A percentile compares a stretch with the other conserved stretches of the same genome.
Conservation (phyloP, 2,329 filamentous ascomycete genomes). For the Trichoderma polysporum region DNA sequence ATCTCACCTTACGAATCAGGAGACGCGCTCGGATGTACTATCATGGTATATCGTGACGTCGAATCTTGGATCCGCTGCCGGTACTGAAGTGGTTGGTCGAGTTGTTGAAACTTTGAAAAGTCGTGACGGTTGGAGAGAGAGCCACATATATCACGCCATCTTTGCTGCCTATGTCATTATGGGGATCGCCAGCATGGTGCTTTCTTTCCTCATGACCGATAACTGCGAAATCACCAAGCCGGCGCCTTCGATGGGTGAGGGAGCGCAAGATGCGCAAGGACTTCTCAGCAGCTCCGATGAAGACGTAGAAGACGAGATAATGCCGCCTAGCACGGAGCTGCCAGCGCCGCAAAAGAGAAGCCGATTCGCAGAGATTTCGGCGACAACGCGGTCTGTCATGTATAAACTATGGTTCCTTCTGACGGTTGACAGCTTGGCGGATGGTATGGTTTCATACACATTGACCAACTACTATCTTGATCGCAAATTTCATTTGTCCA, state of each 20-base stretch:
- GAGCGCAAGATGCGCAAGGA: conserved; percentile 22
- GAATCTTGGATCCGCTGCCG: conserved; percentile 54
- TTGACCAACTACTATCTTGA: conserved; percentile 60
- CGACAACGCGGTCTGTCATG: conserved; percentile 57
- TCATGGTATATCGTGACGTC: conserved; percentile 63
- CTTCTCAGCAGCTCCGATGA: conserved; percentile 29
- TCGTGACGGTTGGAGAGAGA: conserved; percentile 47
- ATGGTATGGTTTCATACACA: conserved; percentile 62
- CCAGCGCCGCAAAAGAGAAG: background rate
- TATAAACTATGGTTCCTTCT: conserved; percentile 65
- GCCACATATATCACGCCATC: conserved; percentile 55
- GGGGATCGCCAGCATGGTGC: conserved; percentile 51
- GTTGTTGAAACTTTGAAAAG: conserved; percentile 49
- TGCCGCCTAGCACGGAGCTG: background rate
- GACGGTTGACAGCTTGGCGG: conserved; percentile 62
- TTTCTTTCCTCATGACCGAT: conserved; percentile 47
- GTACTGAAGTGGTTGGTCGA: conserved; percentile 53
- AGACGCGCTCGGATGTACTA: conserved; percentile 60
- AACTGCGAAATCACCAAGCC: conserved; percentile 47
- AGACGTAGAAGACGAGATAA: conserved; percentile 22
- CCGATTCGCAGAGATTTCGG: conserved; percentile 56
- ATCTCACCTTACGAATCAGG: conserved; percentile 57
- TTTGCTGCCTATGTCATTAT: conserved; percentile 60
- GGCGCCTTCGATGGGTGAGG: background rate
- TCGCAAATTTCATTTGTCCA: conserved; percentile 53